Evolutionary conservation across 129 eudicot genomes (phyloP).

Genomic region (Scalesia atractyloides): DNA sequence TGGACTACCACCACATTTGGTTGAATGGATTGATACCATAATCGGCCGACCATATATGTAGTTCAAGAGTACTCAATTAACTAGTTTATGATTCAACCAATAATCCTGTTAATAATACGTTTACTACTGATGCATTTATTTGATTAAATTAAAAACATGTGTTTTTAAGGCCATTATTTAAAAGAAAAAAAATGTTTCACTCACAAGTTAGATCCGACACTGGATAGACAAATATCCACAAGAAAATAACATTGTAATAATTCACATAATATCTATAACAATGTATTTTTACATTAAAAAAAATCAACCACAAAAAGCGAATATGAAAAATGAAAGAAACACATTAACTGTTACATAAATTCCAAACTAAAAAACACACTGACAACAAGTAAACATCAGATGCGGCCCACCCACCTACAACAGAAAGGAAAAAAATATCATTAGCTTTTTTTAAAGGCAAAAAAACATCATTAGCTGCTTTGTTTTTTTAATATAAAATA

Average conservation of each 20-base stretch:
- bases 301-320: constrained; percentile 1
- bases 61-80: no score
- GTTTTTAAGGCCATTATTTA: no score
- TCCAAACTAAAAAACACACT: not conserved
- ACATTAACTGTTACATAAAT: not conserved
- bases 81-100: no score
- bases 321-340: not conserved
- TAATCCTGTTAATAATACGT: no score
- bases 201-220: not conserved
- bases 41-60: no score
- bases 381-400: not conserved
- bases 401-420: not conserved
- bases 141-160: no score
- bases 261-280: not conserved
- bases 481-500: not conserved
- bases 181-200: no score
- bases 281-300: not conserved
- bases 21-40: no score
- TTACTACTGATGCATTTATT: no score
- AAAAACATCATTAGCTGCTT: not conserved
- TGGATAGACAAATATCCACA: not conserved
- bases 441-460: not conserved
- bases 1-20: no score
- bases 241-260: not conserved
- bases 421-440: not conserved